Percentiles rank a stretch among this genome's conserved stretches.
These are phyloP conservation scores for Wakefieldia striispora DNA, from an alignment of 768 basidiomycete genomes.

Conservation along the genomic window DNA sequence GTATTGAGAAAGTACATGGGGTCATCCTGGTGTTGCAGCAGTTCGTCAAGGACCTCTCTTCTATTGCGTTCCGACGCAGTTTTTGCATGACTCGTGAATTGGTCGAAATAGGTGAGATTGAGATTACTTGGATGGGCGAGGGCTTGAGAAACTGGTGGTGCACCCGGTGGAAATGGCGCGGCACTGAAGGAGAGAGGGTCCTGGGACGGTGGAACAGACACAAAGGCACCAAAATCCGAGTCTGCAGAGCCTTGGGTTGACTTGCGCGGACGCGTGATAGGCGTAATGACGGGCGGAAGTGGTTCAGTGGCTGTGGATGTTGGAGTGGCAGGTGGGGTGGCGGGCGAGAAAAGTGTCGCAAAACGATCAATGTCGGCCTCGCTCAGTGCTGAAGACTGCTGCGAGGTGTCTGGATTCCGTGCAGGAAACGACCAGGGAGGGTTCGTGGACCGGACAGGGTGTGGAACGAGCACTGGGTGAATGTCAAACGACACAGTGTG, in stretches of 20 bases:
- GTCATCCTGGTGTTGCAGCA: slow-evolving; percentile 66
- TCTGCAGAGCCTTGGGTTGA: slow-evolving; percentile 31
- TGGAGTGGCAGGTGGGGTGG: slow-evolving; percentile 31
- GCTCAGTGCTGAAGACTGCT: slow-evolving; percentile 1
- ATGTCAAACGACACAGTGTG: background rate
- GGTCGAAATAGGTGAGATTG: slow-evolving; percentile 56
- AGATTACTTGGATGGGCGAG: slow-evolving; percentile 7
- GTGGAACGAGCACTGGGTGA: background rate
- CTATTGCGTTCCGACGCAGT: slow-evolving; percentile 50
- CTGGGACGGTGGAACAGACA: slow-evolving; percentile 51
- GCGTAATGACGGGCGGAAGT: background rate
- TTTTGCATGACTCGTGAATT: slow-evolving; percentile 57
- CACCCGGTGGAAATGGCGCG: background rate
- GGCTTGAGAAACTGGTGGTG: background rate
- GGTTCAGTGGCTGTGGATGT: slow-evolving; percentile 2
- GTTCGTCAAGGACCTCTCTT: slow-evolving; percentile 57
- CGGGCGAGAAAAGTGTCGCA: slow-evolving; percentile 42
- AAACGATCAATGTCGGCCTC: slow-evolving; percentile 40
- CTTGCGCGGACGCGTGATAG: slow-evolving; percentile 5
- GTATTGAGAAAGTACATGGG: slow-evolving; percentile 58
- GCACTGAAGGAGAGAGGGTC: slow-evolving; percentile 39
- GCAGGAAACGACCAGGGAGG: background rate
- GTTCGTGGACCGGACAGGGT: background rate
- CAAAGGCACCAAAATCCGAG: slow-evolving; percentile 62
- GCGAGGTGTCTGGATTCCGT: background rate